Evolutionary conservation across 352 stramenopile genomes (phyloP).

Genomic region (Pythium apleroticum): DNA sequence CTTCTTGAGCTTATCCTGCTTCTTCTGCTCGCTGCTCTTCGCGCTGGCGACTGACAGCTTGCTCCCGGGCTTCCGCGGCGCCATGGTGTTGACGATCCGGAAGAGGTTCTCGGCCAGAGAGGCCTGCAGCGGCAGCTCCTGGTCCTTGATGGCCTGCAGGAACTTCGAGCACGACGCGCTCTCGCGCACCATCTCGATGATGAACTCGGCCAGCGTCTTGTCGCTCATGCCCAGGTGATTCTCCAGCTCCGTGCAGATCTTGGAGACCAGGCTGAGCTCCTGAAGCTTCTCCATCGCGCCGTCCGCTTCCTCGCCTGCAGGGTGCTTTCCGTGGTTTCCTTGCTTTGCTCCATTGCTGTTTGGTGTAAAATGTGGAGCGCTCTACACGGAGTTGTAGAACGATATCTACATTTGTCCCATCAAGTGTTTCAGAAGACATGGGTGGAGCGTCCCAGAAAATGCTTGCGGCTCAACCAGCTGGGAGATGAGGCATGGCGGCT

Average conservation of each 20-base stretch:
- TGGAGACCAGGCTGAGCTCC: constrained; percentile 87
- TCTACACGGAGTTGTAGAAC: constrained; percentile 2
- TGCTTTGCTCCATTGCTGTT: constrained; percentile 17
- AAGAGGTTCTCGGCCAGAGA: constrained; percentile 76
- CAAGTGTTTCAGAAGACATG: neutral
- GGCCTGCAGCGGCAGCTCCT: constrained; percentile 61
- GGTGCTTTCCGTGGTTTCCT: constrained; percentile 7
- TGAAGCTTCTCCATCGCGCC: constrained; percentile 83
- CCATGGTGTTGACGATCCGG: constrained; percentile 82
- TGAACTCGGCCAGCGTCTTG: constrained; percentile 96
- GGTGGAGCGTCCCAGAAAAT: constrained; percentile 1
- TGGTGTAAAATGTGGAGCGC: neutral
- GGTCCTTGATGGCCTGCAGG: constrained; percentile 53
- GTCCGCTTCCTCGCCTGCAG: neutral
- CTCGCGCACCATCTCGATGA: constrained; percentile 90
- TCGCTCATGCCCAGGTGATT: constrained; percentile 95
- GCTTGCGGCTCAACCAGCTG: constrained; percentile 14
- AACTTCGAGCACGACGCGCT: constrained; percentile 64
- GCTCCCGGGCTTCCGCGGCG: constrained; percentile 39
- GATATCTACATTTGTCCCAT: constrained; percentile 5
- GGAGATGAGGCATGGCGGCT: constrained; percentile 11
- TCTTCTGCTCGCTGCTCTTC: constrained; percentile 7
- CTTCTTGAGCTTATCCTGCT: constrained; percentile 25
- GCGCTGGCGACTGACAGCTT: neutral
- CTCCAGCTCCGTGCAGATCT: constrained; percentile 87